Evolutionary conservation across 2,329 filamentous ascomycete species (phyloP).

Genomic region (Ophiostoma sp.): DNA sequence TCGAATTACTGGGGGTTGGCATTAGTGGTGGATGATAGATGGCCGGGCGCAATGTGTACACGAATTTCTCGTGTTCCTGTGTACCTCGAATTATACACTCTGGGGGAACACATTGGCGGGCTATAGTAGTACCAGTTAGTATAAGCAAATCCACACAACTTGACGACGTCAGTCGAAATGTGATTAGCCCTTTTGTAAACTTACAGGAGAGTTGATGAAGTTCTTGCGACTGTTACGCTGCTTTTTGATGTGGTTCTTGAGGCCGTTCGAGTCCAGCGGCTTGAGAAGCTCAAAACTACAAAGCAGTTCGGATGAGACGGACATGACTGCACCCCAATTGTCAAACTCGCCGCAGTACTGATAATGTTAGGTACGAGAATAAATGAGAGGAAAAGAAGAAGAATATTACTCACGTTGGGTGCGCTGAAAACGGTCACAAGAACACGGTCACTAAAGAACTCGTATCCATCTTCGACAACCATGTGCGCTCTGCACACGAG

Average conservation of each 20-base stretch:
- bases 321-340: conserved; percentile 99
- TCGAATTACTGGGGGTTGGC: not conserved
- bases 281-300: conserved; percentile 98
- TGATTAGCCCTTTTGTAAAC: conserved; percentile 36
- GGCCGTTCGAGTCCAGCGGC: conserved; percentile 86
- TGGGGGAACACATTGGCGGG: conserved; percentile 53
- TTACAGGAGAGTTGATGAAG: conserved; percentile 92
- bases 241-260: conserved; percentile 99
- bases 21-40: not conserved
- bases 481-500: conserved; percentile 98
- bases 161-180: not conserved
- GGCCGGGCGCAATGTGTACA: not conserved
- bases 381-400: conserved; percentile 8
- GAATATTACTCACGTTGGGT: conserved; percentile 71
- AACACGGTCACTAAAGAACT: conserved; percentile 98
- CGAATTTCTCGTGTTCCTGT: not conserved
- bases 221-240: conserved; percentile 88
- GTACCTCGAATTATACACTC: conserved; percentile 42
- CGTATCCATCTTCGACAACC: conserved; percentile 97
- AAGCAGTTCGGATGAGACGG: conserved; percentile 83
- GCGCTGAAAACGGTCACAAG: conserved; percentile 96
- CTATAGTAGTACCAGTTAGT: conserved; percentile 32
- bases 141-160: conserved; percentile 4
- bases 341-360: conserved; percentile 98
- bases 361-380: not conserved